Evolutionary conservation across 2,329 filamentous ascomycete species (phyloP), one percentile per base, ranked within the genome.

Genomic region (Beauveria sp.): DNA sequence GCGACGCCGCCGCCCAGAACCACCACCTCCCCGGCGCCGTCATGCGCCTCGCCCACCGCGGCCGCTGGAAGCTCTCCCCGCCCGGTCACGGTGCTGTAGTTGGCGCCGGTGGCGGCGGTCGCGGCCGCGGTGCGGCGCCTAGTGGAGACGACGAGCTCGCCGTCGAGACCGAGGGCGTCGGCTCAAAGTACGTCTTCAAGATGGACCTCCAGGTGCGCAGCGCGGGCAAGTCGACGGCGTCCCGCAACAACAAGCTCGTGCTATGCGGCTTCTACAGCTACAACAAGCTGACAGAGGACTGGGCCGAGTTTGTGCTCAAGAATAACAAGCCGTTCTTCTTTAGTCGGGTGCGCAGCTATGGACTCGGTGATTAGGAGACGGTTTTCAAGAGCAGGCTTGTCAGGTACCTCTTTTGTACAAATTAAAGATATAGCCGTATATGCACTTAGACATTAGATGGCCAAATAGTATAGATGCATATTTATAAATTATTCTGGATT

Each of bases 201-300:
- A 88, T 97, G 84, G 87, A 93, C 62, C 74, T 99, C 34, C 79
- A 83, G 6, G 72, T 97, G 34, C 84, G 84, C 1, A 86, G 80
- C 64, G 84, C 87, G 0, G 82, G 84, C 14, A 83, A 80, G 64
- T 82, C 80, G 0, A 59, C 48, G 22, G 77, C 79, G 1, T 78
- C 86, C 0, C 85, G 86, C 70, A 96, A 96, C 69, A 97, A 93
- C 64, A 96, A 96, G 75, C 75, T 99, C 55, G 77, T 79, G 0
- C 99, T 94, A 93, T 88, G 89, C 68, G 88, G 89, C 1, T 97
- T 92, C 71, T 96, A 91, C 84, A 93, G 88, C 76, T 93, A 96
- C 71, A 96, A 97, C 71, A 83, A 84, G 66, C 73, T 96, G 69
- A 96, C 91, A 8, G 92, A 96, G 71, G 92, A 97, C 73, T 94